A percentile compares a stretch with the other conserved stretches of the same genome.
Evolutionary conservation across 176 grass and related monocot species (phyloP).

Genomic region (Eragrostis nindensis): DNA sequence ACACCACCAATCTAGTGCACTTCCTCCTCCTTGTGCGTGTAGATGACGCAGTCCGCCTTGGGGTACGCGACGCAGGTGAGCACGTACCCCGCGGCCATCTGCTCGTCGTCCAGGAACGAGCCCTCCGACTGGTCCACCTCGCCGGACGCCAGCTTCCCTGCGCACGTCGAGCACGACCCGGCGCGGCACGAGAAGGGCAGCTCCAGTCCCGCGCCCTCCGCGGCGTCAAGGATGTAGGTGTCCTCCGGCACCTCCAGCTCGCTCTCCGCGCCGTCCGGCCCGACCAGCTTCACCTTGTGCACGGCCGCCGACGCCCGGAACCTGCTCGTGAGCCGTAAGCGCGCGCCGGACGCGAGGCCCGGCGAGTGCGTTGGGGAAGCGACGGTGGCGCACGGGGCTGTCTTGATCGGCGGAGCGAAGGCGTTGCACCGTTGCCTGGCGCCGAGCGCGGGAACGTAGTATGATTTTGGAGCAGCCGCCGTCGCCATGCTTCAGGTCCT

Average conservation of each 20-base stretch:
- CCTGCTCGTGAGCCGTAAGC: not conserved
- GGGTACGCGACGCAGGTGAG: slow-evolving; percentile 76
- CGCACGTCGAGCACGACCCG: slow-evolving; percentile 73
- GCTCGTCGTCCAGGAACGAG: slow-evolving; percentile 70
- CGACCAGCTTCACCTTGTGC: slow-evolving; percentile 77
- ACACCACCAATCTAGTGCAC: slow-evolving; percentile 40
- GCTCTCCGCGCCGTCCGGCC: slow-evolving; percentile 53
- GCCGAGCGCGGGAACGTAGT: not conserved
- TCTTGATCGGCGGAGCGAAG: slow-evolving; percentile 10
- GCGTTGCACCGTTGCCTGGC: not conserved
- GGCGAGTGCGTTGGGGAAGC: not conserved
- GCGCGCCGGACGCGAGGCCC: not conserved
- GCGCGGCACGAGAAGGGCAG: slow-evolving; percentile 84
- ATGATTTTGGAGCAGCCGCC: not conserved
- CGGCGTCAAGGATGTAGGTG: slow-evolving; percentile 71
- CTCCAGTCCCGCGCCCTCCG: slow-evolving; percentile 70
- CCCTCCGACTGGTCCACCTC: slow-evolving; percentile 86
- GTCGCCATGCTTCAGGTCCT: slow-evolving; percentile 18
- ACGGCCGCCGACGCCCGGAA: slow-evolving; percentile 41
- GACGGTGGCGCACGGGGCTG: not conserved
- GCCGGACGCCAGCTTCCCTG: slow-evolving; percentile 60
- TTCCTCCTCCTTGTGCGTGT: slow-evolving; percentile 81
- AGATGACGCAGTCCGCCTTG: slow-evolving; percentile 63
- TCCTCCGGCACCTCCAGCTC: slow-evolving; percentile 79
- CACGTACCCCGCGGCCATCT: slow-evolving; percentile 60